phyloP scores from a whole-genome alignment of 306 rosid genomes.

The Cicer arietinum region DNA sequence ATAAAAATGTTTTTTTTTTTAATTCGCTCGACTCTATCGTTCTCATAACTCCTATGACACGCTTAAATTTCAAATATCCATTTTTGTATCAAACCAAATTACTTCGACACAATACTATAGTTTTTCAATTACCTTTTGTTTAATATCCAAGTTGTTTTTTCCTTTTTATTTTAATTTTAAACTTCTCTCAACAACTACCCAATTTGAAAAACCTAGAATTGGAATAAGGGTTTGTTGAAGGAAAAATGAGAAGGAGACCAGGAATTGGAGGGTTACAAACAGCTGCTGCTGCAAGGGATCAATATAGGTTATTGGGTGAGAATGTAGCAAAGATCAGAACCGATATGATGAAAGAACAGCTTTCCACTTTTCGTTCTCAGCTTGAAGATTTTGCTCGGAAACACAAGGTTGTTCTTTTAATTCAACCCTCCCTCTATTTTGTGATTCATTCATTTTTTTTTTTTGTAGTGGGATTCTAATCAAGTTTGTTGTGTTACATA shows the following conservation, averaged over 20 bases:
- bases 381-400: slow-evolving; percentile 96
- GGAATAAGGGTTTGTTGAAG: not conserved
- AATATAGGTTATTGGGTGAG: slow-evolving; percentile 82
- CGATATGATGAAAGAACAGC: slow-evolving; percentile 94
- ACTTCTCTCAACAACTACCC: not conserved
- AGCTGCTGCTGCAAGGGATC: slow-evolving; percentile 90
- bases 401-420: slow-evolving; percentile 63
- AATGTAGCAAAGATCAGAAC: slow-evolving; percentile 95
- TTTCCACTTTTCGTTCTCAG: slow-evolving; percentile 85
- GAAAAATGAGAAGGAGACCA: slow-evolving; percentile 78
- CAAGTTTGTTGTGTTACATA: slow-evolving; percentile 7
- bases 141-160: not conserved
- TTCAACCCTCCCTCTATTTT: not conserved
- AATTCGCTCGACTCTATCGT: not conserved
- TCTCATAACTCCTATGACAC: not conserved
- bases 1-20: not conserved
- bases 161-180: not conserved
- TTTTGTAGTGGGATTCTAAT: not conserved
- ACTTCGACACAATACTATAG: too few relatives aligned
- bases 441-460: not conserved
- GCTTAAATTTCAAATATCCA: not conserved
- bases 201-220: not conserved
- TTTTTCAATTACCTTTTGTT: not conserved
- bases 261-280: slow-evolving; percentile 93
- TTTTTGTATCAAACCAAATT: not conserved